phyloP scores from a whole-genome alignment of 805 yeast species.

The Yueomyces sinensis region DNA sequence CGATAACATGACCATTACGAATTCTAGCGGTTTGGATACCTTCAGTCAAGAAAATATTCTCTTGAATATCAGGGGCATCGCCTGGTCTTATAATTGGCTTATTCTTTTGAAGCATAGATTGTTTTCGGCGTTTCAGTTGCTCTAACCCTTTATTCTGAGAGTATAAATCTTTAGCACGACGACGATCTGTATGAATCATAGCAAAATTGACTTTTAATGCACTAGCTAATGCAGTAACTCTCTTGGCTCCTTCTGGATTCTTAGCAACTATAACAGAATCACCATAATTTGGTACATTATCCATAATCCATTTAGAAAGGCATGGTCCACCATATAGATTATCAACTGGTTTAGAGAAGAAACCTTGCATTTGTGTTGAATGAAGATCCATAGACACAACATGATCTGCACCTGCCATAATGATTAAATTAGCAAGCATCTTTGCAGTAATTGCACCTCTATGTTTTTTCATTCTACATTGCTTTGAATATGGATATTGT shows the following conservation, averaged over 20 bases:
- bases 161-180: constrained; percentile 63
- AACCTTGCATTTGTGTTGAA: constrained; percentile 99
- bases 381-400: constrained; percentile 92
- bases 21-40: constrained; percentile 93
- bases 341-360: constrained; percentile 93
- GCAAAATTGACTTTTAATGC: constrained; percentile 91
- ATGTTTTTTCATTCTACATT: constrained; percentile 96
- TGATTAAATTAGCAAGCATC: constrained; percentile 86
- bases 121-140: constrained; percentile 31
- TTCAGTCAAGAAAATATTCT: constrained; percentile 54
- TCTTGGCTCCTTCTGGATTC: constrained; percentile 97
- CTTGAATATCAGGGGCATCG: constrained; percentile 42
- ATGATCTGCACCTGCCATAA: constrained; percentile 99
- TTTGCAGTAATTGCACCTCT: constrained; percentile 98
- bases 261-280: constrained; percentile 95
- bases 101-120: constrained; percentile 33
- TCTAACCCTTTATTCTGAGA: constrained; percentile 28
- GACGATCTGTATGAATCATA: constrained; percentile 96
- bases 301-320: constrained; percentile 89
- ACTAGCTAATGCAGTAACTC: constrained; percentile 97
- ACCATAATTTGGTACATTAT: constrained; percentile 72
- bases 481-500: constrained; percentile 94
- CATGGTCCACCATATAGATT: constrained; percentile 95
- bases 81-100: constrained; percentile 29
- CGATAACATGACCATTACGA: constrained; percentile 93